These are phyloP conservation scores for Venturia carpophila DNA, from an alignment of 2,329 filamentous ascomycete genomes.

Conservation along the genomic window DNA sequence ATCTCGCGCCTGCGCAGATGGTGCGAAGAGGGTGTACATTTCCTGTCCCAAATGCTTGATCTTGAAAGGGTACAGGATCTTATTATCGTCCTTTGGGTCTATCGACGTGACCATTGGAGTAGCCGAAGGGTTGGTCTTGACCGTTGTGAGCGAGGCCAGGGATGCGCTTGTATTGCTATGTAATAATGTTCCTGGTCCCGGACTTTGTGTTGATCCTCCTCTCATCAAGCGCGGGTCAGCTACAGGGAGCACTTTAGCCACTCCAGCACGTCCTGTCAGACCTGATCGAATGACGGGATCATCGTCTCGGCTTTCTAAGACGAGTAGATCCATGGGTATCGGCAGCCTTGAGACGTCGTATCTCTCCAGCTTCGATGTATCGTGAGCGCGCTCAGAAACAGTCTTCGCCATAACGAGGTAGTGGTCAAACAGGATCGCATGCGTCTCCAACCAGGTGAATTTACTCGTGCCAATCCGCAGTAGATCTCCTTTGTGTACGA, in stretches of 20 bases:
- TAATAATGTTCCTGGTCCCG: slow-evolving; percentile 46
- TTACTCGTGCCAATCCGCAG: slow-evolving; percentile 66
- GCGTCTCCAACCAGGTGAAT: slow-evolving; percentile 89
- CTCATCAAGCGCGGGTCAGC: slow-evolving; percentile 47
- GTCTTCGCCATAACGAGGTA: slow-evolving; percentile 89
- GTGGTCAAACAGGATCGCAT: slow-evolving; percentile 91
- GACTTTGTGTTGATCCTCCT: slow-evolving; percentile 35
- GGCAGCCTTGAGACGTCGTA: slow-evolving; percentile 91
- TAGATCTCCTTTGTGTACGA: slow-evolving; percentile 82
- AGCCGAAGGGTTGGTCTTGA: slow-evolving; percentile 30
- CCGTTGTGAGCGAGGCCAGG: slow-evolving; percentile 34
- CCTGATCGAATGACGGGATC: slow-evolving; percentile 77
- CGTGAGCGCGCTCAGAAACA: slow-evolving; percentile 54
- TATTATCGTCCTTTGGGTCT: slow-evolving; percentile 61
- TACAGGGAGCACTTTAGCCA: slow-evolving; percentile 51
- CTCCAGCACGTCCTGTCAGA: slow-evolving; percentile 63
- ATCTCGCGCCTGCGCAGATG: slow-evolving; percentile 62
- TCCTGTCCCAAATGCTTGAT: slow-evolving; percentile 94
- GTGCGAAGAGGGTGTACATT: slow-evolving; percentile 83
- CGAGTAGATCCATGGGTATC: slow-evolving; percentile 92
- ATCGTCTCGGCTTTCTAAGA: slow-evolving; percentile 86
- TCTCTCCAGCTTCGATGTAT: slow-evolving; percentile 64
- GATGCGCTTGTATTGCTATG: slow-evolving; percentile 64
- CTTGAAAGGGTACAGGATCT: slow-evolving; percentile 85
- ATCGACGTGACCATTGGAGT: slow-evolving; percentile 36